Evolutionary conservation across 768 basidiomycete genomes (phyloP), one percentile per base, ranked within the genome.

Genomic region (Mycena maculata): DNA sequence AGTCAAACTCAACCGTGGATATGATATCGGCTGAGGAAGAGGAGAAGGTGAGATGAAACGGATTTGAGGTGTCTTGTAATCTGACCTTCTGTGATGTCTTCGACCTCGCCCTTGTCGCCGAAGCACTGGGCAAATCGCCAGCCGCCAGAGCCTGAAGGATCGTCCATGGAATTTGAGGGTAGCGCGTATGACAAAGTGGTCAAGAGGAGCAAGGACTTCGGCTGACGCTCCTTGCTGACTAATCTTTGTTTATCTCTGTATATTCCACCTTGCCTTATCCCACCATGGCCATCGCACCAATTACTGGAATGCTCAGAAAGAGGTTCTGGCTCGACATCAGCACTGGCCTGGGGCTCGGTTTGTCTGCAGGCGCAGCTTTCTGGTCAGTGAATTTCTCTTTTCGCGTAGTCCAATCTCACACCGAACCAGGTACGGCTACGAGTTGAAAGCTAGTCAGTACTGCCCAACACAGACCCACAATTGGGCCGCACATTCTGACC

Each of bases 41-140:
- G 36, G 48, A 57, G 52, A 39, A 41, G 22, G 38, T 27, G 64
- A 49, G 60, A 58, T 69, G 45, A 52, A 38, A 58, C 63, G 61
- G 56, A 65, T 41, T 74, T 86, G 5, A 15, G 67, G n/a, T n/a
- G n/a, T n/a, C n/a, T n/a, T n/a, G n/a, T n/a, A n/a, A n/a, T n/a
- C n/a, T n/a, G 69, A 96, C 96, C 98, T 86, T 99, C 98, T 66
- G 98, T 99, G 77, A 99, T 99, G 80, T 99, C 98, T 77, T 98
- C 98, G 38, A 99, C 97, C 79, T 98, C 94, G 73, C 93, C 97
- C 88, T 99, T 99, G 87, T 99, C 98, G 71, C 98, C 98, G 77
- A 99, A 99, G 83, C 98, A 99, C 77, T 99, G 98, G 59, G 98
- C 97, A 83, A 99, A 99, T 75, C 97, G 91, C 98, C 98, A 99